phyloP scores from a whole-genome alignment of 768 basidiomycete species.

The Tulasnella sp. region DNA sequence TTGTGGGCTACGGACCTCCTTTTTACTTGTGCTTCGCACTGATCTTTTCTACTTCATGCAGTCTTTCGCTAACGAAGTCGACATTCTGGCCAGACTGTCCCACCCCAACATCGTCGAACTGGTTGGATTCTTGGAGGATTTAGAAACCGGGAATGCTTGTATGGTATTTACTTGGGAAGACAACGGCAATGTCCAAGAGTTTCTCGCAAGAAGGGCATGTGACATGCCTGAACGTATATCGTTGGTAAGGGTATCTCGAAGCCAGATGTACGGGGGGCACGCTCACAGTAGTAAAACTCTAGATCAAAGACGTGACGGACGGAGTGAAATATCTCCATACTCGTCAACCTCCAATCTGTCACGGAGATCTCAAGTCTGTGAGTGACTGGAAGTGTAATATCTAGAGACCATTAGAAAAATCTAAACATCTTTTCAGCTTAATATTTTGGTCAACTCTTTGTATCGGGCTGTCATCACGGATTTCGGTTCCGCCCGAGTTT shows the following conservation, averaged over 20 bases:
- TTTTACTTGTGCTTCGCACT: not conserved
- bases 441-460: not conserved
- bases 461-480: not conserved
- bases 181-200: not conserved
- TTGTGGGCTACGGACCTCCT: not conserved
- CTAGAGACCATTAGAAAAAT: not conserved
- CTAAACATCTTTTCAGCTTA: not conserved
- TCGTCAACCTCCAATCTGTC: constrained; percentile 16
- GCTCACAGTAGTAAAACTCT: not conserved
- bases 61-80: not conserved
- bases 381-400: not conserved
- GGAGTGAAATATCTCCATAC: constrained; percentile 16
- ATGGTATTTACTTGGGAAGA: not conserved
- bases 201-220: not conserved
- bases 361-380: constrained; percentile 27
- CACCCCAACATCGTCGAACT: not conserved
- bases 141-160: not conserved
- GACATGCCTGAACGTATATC: not conserved
- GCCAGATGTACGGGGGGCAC: not conserved
- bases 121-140: not conserved
- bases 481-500: not conserved
- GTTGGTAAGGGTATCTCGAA: not conserved
- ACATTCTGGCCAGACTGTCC: not conserved
- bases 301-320: not conserved
- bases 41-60: not conserved